Conservation (phyloP, 306 rosid genomes). For the Fragaria ananassa region DNA sequence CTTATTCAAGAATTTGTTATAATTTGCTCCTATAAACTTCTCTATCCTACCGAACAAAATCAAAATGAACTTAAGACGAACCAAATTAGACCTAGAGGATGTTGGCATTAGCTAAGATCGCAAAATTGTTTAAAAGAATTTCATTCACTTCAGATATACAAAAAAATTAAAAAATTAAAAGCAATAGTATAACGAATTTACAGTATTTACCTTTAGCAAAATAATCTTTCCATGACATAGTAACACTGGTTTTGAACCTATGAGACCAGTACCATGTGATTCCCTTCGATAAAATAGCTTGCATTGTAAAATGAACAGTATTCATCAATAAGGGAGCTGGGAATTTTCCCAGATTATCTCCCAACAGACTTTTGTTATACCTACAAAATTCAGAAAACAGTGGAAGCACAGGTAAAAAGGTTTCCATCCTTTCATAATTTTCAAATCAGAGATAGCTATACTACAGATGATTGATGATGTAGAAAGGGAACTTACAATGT, state of each 20-base stretch:
- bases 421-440: conserved; percentile 13
- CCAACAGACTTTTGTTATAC: conserved; percentile 89
- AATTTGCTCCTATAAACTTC: not conserved
- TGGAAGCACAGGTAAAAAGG: not conserved
- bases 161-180: conserved; percentile 8
- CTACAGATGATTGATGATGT: conserved; percentile 11
- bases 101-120: not conserved
- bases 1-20: not conserved
- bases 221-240: conserved; percentile 96
- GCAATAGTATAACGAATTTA: conserved; percentile 30
- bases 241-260: conserved; percentile 56
- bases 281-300: conserved; percentile 73
- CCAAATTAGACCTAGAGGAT: not conserved
- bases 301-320: conserved; percentile 83
- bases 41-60: not conserved
- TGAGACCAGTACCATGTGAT: conserved; percentile 89
- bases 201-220: conserved; percentile 66
- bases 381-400: conserved; percentile 45
- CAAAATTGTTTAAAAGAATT: conserved; percentile 15
- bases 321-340: conserved; percentile 97
- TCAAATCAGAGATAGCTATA: not conserved
- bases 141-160: conserved; percentile 10
- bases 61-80: not conserved
- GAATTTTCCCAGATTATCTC: conserved; percentile 87
- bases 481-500: conserved; percentile 78